Percentiles rank a stretch among this genome's conserved stretches.
phyloP scores from a whole-genome alignment of 805 yeast species.

The Nakazawaea siamensis region DNA sequence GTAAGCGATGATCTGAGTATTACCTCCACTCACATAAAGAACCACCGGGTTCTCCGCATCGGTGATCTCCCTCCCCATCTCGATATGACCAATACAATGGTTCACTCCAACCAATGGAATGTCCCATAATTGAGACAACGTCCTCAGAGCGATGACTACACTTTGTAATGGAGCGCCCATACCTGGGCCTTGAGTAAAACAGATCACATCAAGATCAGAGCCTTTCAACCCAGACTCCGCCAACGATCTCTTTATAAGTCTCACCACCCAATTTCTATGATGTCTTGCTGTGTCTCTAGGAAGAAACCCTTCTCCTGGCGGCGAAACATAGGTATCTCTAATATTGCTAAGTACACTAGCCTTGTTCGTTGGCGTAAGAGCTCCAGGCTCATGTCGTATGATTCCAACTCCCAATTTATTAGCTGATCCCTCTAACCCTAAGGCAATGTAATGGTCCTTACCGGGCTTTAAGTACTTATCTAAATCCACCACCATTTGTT shows the following conservation, averaged over 20 bases:
- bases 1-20: conserved; percentile 96
- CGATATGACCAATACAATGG: conserved; percentile 97
- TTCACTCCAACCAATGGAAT: conserved; percentile 90
- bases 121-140: conserved; percentile 70
- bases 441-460: conserved; percentile 50
- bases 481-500: conserved; percentile 21
- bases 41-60: conserved; percentile 98
- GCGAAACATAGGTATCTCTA: conserved; percentile 90
- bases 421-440: conserved; percentile 96
- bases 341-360: conserved; percentile 83
- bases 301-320: conserved; percentile 96
- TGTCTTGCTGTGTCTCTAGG: conserved; percentile 97
- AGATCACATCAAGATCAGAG: conserved; percentile 62
- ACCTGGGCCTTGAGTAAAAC: conserved; percentile 98
- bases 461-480: conserved; percentile 34
- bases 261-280: conserved; percentile 89
- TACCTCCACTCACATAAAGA: conserved; percentile 95
- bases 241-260: conserved; percentile 63
- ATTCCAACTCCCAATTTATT: conserved; percentile 94
- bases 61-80: conserved; percentile 98
- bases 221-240: conserved; percentile 45
- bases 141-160: conserved; percentile 87
- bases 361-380: conserved; percentile 42
- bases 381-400: conserved; percentile 65
- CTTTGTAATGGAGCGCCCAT: conserved; percentile 98